Evolutionary conservation across 1,139 yeast genomes (phyloP), one percentile per base, ranked within the genome.

Genomic region (Eremothecium cymbalariae): DNA sequence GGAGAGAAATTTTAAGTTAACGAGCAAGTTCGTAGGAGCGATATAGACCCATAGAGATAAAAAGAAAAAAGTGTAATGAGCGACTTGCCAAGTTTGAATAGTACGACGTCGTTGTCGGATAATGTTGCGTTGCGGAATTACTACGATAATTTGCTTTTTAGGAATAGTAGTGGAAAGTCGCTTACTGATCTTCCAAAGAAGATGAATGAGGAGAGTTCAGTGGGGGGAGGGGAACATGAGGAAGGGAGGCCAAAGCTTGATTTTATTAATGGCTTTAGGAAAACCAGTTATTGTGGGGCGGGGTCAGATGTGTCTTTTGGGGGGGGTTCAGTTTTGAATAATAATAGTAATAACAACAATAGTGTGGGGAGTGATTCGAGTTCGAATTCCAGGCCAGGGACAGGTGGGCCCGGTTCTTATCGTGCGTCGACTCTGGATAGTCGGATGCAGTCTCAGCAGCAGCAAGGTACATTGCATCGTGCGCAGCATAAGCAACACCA

Each of bases 91-190:
- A 51, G 57, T 18, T 48, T 55, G n/a, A 55, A 47, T 36, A 54
- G 59, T 36, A 49, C 55, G 4, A 53, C 60, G 7, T 50, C 56
- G 36, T 44, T 55, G 18, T 55, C 60, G 9, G 60, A 55, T 36
- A 55, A 55, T 34, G 47, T 51, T 22, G 57, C 48, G 28, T 39
- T 55, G 33, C 47, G 48, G 35, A 52, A 53, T 34, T 54, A 55
- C 32, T 55, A 55, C 37, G 60, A 55, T 28, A 53, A 54, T n/a
- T 32, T 55, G 28, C 40, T 55, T 25, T 55, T 54, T 33, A 52
- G 50, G 28, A 54, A 54, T 35, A 47, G 40, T 39, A 50, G 53
- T 42, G 58, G 59, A 8, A 53, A 51, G 36, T 54, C 59, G 5
- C 43, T 55, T 25, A 44, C 54, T n/a, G 60, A 54, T 38, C 44